Conservation (phyloP, 495 filamentous ascomycete genomes). For the Aspergillus wentii region DNA sequence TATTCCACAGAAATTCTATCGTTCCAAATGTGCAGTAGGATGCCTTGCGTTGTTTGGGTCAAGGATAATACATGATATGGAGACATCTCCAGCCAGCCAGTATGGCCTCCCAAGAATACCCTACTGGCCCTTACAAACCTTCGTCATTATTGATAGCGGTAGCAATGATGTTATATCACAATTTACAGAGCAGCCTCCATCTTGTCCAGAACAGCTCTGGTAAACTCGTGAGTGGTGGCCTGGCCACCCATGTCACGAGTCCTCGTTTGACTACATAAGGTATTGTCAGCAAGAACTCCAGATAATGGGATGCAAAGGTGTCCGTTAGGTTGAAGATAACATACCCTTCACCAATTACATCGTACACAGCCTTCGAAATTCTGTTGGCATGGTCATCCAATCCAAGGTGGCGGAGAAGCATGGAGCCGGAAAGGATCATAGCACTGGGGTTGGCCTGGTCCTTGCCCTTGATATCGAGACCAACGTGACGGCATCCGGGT, state of each 20-base stretch:
- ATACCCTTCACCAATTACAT: conserved; percentile 91
- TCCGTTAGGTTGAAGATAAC: conserved; percentile 27
- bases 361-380: conserved; percentile 95
- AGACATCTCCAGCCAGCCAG: conserved; percentile 11
- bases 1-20: conserved; percentile 21
- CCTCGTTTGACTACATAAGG: conserved; percentile 59
- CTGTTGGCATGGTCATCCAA: conserved; percentile 97
- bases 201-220: conserved; percentile 82
- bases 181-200: conserved; percentile 68
- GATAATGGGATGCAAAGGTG: no score
- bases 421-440: conserved; percentile 87
- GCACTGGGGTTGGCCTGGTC: conserved; percentile 98
- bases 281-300: conserved; percentile 12
- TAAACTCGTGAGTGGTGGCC: conserved; percentile 89
- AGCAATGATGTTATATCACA: conserved; percentile 7
- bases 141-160: conserved; percentile 19
- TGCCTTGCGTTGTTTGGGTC: conserved; percentile 22
- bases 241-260: conserved; percentile 95
- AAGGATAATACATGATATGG: conserved; percentile 31
- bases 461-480: conserved; percentile 98
- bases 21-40: conserved; percentile 20
- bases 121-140: conserved; percentile 11
- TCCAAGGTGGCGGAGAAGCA: conserved; percentile 94
- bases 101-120: conserved; percentile 6
- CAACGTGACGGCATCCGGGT: conserved; percentile 96